phyloP scores from a whole-genome alignment of 2,329 filamentous ascomycete genomes.

The Cercospora sp. region DNA sequence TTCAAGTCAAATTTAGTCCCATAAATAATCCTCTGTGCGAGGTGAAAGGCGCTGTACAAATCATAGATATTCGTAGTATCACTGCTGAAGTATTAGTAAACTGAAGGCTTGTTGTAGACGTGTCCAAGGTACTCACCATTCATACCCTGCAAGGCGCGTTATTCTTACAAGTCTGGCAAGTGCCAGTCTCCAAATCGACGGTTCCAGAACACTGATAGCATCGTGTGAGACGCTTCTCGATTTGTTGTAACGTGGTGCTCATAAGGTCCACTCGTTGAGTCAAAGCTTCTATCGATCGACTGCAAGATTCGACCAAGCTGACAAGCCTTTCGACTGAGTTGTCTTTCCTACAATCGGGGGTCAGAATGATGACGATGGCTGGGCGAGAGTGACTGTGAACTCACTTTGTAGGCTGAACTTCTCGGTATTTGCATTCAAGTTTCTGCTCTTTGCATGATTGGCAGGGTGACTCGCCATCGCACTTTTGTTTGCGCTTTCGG shows the following conservation, averaged over 20 bases:
- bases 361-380: neutral
- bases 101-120: neutral
- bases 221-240: conserved; percentile 25
- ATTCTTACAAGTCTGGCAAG: conserved; percentile 19
- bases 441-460: conserved; percentile 31
- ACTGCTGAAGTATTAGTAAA: neutral
- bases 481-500: conserved; percentile 30
- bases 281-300: conserved; percentile 26
- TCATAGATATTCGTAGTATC: neutral
- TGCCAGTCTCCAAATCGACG: conserved; percentile 24
- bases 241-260: conserved; percentile 20
- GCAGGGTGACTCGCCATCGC: conserved; percentile 27
- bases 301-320: conserved; percentile 23
- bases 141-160: conserved; percentile 18
- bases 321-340: conserved; percentile 28
- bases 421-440: conserved; percentile 29
- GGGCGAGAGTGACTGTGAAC: neutral
- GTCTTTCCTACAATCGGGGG: conserved; percentile 22
- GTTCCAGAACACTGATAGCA: conserved; percentile 25
- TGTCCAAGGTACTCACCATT: conserved; percentile 4
- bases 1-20: neutral
- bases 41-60: neutral
- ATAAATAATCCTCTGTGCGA: neutral
- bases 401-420: conserved; percentile 29
- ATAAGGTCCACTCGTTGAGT: conserved; percentile 27